phyloP scores from a whole-genome alignment of 306 rosid genomes.

The Ammopiptanthus mongolicus region DNA sequence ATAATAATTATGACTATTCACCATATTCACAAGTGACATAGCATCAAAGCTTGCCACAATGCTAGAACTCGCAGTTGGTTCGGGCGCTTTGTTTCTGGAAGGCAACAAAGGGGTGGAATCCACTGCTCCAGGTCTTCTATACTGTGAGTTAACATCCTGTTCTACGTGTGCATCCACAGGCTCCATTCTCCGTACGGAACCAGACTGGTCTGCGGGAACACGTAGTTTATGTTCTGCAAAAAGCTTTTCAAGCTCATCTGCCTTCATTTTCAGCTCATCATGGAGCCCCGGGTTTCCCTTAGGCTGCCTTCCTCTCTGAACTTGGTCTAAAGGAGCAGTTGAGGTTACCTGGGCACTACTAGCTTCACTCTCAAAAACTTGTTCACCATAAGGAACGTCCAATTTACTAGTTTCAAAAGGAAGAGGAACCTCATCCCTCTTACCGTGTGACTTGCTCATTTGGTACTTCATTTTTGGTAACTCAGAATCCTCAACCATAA shows the following conservation, averaged over 20 bases:
- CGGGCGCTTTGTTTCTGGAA: constrained; percentile 20
- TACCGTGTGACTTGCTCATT: too few species aligned
- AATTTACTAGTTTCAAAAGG: constrained; percentile 29
- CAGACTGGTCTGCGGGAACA: constrained; percentile 53
- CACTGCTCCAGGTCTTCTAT: constrained; percentile 30
- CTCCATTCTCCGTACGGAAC: constrained; percentile 48
- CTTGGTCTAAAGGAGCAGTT: constrained; percentile 36
- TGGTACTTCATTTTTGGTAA: constrained; percentile 41
- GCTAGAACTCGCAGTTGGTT: constrained; percentile 35
- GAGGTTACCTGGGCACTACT: constrained; percentile 21
- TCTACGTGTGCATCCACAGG: constrained; percentile 34
- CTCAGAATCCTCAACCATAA: constrained; percentile 35
- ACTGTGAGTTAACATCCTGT: constrained; percentile 23
- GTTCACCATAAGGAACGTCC: constrained; percentile 25
- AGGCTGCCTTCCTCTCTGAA: constrained; percentile 53
- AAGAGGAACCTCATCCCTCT: constrained; percentile 31
- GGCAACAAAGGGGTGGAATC: constrained; percentile 35
- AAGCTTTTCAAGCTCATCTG: constrained; percentile 68
- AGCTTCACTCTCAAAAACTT: constrained; percentile 31
- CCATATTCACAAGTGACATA: constrained; percentile 15
- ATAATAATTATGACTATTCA: constrained; percentile 33
- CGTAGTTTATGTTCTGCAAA: constrained; percentile 72
- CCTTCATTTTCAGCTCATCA: constrained; percentile 68
- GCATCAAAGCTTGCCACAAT: constrained; percentile 24
- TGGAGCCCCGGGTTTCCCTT: constrained; percentile 62